A percentile compares a stretch with the other conserved stretches of the same genome.
Evolutionary conservation across 2,329 filamentous ascomycete species (phyloP).

Genomic region (Gaeumannomyces tritici): DNA sequence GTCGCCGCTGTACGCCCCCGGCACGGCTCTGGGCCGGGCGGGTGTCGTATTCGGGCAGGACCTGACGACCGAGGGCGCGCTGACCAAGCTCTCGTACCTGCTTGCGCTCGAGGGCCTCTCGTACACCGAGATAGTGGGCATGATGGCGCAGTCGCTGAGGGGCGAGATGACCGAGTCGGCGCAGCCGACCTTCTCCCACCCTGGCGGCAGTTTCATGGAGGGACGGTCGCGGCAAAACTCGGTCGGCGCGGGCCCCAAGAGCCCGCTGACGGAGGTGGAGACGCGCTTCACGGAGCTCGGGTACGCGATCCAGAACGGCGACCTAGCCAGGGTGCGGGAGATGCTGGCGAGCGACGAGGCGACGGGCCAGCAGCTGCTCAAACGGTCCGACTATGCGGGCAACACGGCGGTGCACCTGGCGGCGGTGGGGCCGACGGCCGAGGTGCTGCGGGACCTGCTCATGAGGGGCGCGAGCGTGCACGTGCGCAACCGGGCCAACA

Average conservation of each 20-base stretch:
- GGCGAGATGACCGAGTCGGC: slow-evolving; percentile 78
- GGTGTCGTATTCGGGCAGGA: slow-evolving; percentile 87
- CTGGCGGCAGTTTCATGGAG: slow-evolving; percentile 40
- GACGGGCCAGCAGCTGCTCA: slow-evolving; percentile 49
- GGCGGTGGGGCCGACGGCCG: slow-evolving; percentile 40
- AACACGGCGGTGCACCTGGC: slow-evolving; percentile 60
- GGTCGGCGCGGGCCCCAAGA: slow-evolving; percentile 34
- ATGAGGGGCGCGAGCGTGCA: slow-evolving; percentile 57
- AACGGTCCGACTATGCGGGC: slow-evolving; percentile 70
- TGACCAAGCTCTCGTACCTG: slow-evolving; percentile 85
- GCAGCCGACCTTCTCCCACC: slow-evolving; percentile 67
- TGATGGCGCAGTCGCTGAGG: slow-evolving; percentile 67
- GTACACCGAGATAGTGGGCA: slow-evolving; percentile 53
- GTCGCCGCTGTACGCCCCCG: slow-evolving; percentile 68
- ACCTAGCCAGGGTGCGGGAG: slow-evolving; percentile 54
- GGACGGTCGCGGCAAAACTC: slow-evolving; percentile 40
- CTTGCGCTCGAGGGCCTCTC: slow-evolving; percentile 58
- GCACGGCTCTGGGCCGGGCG: slow-evolving; percentile 67
- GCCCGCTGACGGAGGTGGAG: slow-evolving; percentile 35
- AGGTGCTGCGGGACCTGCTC: slow-evolving; percentile 50
- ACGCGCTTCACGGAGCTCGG: slow-evolving; percentile 67
- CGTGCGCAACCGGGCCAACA: slow-evolving; percentile 52
- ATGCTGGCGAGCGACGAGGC: slow-evolving; percentile 57
- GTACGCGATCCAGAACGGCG: slow-evolving; percentile 67
- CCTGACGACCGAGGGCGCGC: slow-evolving; percentile 79